phyloP scores from a whole-genome alignment of 306 rosid genomes.

The Prunus campanulata region DNA sequence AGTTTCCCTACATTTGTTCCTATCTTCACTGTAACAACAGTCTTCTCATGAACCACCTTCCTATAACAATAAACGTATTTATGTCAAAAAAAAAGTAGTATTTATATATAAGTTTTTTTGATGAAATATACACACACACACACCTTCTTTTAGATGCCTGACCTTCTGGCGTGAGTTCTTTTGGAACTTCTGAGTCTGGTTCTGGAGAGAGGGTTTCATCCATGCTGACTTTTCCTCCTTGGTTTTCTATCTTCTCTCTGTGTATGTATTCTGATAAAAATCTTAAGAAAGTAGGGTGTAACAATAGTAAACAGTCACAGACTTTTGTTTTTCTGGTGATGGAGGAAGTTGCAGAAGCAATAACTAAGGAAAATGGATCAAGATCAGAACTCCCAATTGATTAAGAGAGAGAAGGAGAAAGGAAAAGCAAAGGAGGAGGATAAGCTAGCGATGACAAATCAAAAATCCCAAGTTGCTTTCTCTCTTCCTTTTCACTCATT shows the following conservation, averaged over 20 bases:
- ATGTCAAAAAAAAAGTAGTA: background rate
- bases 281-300: background rate
- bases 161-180: conserved; percentile 37
- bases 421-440: conserved; percentile 11
- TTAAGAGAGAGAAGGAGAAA: conserved; percentile 34
- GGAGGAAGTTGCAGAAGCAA: conserved; percentile 21
- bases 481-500: conserved; percentile 44
- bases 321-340: background rate
- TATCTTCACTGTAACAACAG: conserved; percentile 63
- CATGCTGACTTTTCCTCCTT: conserved; percentile 23
- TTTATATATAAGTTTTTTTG: background rate
- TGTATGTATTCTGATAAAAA: background rate
- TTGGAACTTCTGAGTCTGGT: conserved; percentile 39
- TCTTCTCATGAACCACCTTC: conserved; percentile 67
- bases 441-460: conserved; percentile 25
- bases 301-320: too few relatives aligned
- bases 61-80: conserved; percentile 26
- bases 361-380: conserved; percentile 21
- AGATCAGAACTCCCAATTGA: conserved; percentile 30
- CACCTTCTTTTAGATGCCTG: conserved; percentile 62
- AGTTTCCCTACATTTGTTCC: conserved; percentile 70
- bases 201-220: conserved; percentile 38
- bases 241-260: background rate
- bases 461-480: conserved; percentile 46
- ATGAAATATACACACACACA: background rate